Percentiles rank a stretch among this genome's conserved stretches.
Conservation (phyloP, 2,329 filamentous ascomycete species). For the Sporothrix dimorphospora region DNA sequence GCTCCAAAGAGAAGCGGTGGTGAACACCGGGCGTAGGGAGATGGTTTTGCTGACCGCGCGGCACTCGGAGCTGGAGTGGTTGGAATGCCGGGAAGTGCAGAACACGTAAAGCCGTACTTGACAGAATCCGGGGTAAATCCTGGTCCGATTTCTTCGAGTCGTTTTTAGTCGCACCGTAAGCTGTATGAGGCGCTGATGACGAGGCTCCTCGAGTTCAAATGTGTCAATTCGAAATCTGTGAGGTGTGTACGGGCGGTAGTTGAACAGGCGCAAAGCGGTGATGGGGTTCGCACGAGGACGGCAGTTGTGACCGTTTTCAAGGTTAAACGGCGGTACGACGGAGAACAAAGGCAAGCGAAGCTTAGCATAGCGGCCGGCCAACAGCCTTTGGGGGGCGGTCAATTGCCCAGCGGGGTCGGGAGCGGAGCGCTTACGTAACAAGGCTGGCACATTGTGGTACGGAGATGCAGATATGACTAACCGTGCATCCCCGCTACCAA, state of each 20-base stretch:
- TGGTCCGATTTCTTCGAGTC: neutral
- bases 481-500: neutral
- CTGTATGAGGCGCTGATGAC: neutral
- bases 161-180: neutral
- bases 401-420: neutral
- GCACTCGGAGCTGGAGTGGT: neutral
- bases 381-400: neutral
- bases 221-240: neutral
- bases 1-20: neutral
- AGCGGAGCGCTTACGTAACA: neutral
- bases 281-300: neutral
- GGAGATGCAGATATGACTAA: neutral
- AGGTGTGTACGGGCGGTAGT: neutral
- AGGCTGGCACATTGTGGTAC: fast-evolving
- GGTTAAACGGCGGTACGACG: neutral
- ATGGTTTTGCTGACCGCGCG: neutral
- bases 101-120: neutral
- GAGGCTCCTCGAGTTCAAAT: neutral
- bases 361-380: neutral
- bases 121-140: neutral
- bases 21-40: no score
- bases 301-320: neutral
- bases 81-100: neutral
- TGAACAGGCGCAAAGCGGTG: neutral
- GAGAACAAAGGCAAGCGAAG: neutral